phyloP scores from a whole-genome alignment of 345 rosid species.

The Moricandia moricandioides region DNA sequence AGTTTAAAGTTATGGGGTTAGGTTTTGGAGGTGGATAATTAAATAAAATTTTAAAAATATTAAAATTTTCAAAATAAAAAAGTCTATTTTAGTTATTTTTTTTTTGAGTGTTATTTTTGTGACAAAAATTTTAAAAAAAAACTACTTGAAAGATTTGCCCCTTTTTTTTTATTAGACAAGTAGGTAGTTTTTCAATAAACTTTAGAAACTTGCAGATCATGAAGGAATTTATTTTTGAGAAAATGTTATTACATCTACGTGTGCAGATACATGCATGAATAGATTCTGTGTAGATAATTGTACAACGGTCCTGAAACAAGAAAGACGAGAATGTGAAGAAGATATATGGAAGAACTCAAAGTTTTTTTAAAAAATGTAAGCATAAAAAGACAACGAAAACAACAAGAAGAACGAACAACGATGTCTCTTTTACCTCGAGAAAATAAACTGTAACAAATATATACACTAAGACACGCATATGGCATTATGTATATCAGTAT shows the following conservation, averaged over 20 bases:
- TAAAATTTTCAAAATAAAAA: too few relatives aligned
- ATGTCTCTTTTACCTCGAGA: conserved; percentile 43
- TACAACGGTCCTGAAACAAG: conserved; percentile 35
- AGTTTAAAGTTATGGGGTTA: too few relatives aligned
- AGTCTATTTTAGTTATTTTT: too few relatives aligned
- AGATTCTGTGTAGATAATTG: neutral
- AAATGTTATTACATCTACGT: neutral
- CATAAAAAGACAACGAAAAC: conserved; percentile 16
- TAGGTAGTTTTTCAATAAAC: neutral
- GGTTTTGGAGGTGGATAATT: too few relatives aligned
- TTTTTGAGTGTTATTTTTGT: too few relatives aligned
- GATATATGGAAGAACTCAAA: conserved; percentile 44
- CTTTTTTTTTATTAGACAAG: neutral
- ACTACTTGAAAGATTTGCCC: too few relatives aligned
- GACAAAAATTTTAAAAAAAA: too few relatives aligned
- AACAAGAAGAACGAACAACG: conserved; percentile 53
- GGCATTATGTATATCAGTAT: neutral
- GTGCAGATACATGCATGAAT: conserved; percentile 3
- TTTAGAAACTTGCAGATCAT: neutral
- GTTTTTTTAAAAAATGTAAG: conserved; percentile 8
- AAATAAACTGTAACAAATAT: conserved; percentile 25
- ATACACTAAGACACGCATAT: conserved; percentile 21
- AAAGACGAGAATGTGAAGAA: conserved; percentile 28
- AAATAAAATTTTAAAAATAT: too few relatives aligned
- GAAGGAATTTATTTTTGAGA: neutral